Conservation (phyloP, 2,329 filamentous ascomycete genomes). For the Fusarium sp. region DNA sequence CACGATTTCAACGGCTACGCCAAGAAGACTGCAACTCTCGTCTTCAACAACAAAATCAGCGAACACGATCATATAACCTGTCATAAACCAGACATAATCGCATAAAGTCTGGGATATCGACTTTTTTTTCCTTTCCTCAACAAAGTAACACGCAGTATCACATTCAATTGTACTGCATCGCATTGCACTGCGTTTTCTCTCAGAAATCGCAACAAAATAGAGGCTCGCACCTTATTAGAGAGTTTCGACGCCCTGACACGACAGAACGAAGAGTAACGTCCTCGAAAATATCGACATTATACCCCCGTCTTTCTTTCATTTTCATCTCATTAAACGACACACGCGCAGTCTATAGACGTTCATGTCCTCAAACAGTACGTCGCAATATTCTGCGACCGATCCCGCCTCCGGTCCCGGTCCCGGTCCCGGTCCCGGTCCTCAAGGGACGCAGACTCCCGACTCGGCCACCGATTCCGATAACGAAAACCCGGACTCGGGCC, state of each 20-base stretch:
- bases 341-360: conserved; percentile 27
- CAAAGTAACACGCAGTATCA: conserved; percentile 4
- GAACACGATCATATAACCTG: conserved; percentile 2
- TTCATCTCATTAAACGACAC: background rate
- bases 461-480: conserved; percentile 16
- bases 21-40: conserved; percentile 25
- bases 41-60: conserved; percentile 22
- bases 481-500: conserved; percentile 20
- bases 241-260: conserved; percentile 37
- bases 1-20: conserved; percentile 38
- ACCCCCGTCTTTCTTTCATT: background rate
- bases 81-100: conserved; percentile 3
- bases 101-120: conserved; percentile 12
- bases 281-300: background rate
- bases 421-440: conserved; percentile 31
- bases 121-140: background rate
- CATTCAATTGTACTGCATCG: background rate
- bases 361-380: conserved; percentile 38
- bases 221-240: conserved; percentile 44
- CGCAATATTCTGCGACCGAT: conserved; percentile 28
- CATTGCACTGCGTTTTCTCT: conserved; percentile 1
- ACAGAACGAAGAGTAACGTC: conserved; percentile 11
- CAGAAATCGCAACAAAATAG: conserved; percentile 1
- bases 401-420: conserved; percentile 30
- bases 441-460: conserved; percentile 10